Conservation (phyloP, 1,284 basidiomycete genomes). For the Apiotrichum sp. region DNA sequence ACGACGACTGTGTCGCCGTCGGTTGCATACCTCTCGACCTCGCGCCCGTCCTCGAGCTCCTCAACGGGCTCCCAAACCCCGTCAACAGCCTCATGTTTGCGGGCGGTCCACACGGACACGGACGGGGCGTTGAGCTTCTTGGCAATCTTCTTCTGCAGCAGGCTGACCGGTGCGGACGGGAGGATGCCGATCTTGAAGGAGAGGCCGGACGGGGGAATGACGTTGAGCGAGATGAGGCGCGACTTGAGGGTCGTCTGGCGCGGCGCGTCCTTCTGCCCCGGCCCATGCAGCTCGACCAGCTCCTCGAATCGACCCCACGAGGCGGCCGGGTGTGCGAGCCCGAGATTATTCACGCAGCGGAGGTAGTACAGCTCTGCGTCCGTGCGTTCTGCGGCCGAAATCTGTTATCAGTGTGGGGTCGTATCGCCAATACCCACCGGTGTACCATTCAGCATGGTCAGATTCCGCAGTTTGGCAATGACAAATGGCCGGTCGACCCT, state of each 20-base stretch:
- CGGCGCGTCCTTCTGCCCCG: neutral
- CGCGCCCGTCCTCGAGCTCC: conserved; percentile 15
- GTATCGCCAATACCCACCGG: conserved; percentile 49
- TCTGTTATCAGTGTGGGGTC: conserved; percentile 48
- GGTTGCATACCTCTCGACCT: conserved; percentile 18
- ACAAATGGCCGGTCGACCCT: conserved; percentile 53
- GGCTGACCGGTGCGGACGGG: conserved; percentile 2
- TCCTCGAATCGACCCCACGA: conserved; percentile 30
- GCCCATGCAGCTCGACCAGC: conserved; percentile 20
- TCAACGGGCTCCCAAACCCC: conserved; percentile 16
- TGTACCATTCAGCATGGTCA: conserved; percentile 63
- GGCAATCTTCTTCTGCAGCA: conserved; percentile 9
- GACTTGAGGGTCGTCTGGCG: conserved; percentile 19
- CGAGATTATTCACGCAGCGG: conserved; percentile 51
- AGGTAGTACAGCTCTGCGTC: conserved; percentile 85
- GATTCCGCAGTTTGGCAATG: conserved; percentile 64
- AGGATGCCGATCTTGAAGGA: conserved; percentile 14
- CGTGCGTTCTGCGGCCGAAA: conserved; percentile 63
- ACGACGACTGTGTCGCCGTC: conserved; percentile 16
- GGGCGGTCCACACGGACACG: conserved; percentile 6
- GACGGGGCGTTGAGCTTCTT: conserved; percentile 2
- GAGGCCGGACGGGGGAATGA: conserved; percentile 15
- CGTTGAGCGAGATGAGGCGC: conserved; percentile 23
- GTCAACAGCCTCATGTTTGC: conserved; percentile 1
- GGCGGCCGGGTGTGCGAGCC: neutral